These are phyloP conservation scores for Bauhinia variegata DNA, from an alignment of 306 rosid genomes.

Conservation along the genomic window DNA sequence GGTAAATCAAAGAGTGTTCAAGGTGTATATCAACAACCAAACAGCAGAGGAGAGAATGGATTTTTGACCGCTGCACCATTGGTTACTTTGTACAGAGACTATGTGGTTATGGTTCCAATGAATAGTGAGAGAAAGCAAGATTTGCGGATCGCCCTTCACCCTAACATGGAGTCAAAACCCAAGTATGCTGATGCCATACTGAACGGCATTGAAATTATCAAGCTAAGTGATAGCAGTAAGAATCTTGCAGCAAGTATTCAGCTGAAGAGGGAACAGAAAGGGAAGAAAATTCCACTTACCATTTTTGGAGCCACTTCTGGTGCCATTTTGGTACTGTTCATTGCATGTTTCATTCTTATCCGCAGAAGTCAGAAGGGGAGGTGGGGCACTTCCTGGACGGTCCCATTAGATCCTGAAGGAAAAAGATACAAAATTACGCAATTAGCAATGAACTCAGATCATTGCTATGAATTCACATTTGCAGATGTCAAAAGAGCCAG, in stretches of 20 bases:
- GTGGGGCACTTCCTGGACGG: background rate
- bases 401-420: background rate
- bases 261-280: conserved; percentile 13
- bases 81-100: conserved; percentile 36
- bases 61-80: conserved; percentile 29
- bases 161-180: conserved; percentile 41
- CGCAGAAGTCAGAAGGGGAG: conserved; percentile 10
- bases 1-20: conserved; percentile 44
- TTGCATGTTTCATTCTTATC: conserved; percentile 9
- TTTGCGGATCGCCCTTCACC: conserved; percentile 42
- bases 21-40: conserved; percentile 47
- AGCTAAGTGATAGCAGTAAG: conserved; percentile 40
- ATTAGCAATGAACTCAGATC: conserved; percentile 23
- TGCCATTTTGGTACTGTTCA: conserved; percentile 21
- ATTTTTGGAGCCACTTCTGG: conserved; percentile 26
- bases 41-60: conserved; percentile 47
- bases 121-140: conserved; percentile 28
- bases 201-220: conserved; percentile 52
- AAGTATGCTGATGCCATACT: conserved; percentile 42
- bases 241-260: conserved; percentile 40
- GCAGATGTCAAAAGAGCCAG: conserved; percentile 47
- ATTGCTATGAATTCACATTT: conserved; percentile 39
- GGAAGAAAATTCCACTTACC: conserved; percentile 1
- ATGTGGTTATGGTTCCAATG: conserved; percentile 37
- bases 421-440: conserved; percentile 26